Conservation (phyloP, 2,329 filamentous ascomycete species). For the Boeremia exigua region DNA sequence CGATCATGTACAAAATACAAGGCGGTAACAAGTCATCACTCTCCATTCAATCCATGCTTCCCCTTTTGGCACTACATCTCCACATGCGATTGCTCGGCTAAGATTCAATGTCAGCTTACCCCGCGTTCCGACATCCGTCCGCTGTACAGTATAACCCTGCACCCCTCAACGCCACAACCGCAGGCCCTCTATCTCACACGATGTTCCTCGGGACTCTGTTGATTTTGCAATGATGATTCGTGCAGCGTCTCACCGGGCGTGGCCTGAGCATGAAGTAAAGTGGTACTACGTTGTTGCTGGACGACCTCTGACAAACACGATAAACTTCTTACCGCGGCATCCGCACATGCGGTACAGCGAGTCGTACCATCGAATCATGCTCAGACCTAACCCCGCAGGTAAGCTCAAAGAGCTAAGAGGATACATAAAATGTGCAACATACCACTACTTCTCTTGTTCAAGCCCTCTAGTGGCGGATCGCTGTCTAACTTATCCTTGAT, state of each 20-base stretch:
- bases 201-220: not conserved
- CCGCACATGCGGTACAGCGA: not conserved
- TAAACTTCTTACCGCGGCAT: not conserved
- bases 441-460: not conserved
- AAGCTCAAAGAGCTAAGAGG: not conserved
- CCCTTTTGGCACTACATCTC: too few species aligned
- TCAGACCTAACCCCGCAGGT: not conserved
- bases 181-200: not conserved
- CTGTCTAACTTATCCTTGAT: too few species aligned
- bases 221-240: not conserved
- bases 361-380: not conserved
- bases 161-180: slow-evolving; percentile 7
- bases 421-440: not conserved
- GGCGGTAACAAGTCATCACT: not conserved
- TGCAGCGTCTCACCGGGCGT: not conserved
- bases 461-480: not conserved
- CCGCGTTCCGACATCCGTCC: not conserved
- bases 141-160: not conserved
- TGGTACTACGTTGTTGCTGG: too few species aligned
- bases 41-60: not conserved
- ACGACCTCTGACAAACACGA: not conserved
- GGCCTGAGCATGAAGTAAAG: too few species aligned
- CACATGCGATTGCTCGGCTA: too few species aligned
- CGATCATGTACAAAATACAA: not conserved
- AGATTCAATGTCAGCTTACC: not conserved